Conservation (phyloP, 306 rosid species). For the Bauhinia variegata region DNA sequence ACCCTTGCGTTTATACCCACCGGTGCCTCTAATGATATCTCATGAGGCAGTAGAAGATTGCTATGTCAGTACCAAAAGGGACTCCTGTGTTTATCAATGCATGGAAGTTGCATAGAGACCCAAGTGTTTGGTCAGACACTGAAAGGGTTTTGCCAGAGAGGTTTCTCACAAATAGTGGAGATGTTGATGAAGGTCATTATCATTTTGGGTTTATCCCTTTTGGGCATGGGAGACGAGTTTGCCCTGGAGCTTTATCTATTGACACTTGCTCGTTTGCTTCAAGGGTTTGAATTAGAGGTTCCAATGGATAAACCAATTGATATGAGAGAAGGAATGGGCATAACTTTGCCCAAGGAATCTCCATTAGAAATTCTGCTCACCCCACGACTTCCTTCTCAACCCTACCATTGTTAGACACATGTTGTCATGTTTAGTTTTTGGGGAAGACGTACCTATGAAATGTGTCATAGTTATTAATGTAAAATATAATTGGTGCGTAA, state of each 20-base stretch:
- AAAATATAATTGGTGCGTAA: too few relatives aligned
- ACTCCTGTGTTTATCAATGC: constrained; percentile 37
- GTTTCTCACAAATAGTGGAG: constrained; percentile 27
- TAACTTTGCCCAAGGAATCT: constrained; percentile 30
- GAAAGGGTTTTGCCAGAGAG: constrained; percentile 34
- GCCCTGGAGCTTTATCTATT: constrained; percentile 34
- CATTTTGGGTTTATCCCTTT: constrained; percentile 44
- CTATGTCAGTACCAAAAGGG: constrained; percentile 26
- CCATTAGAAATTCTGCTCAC: constrained; percentile 25
- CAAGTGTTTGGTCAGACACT: constrained; percentile 31
- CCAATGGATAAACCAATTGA: constrained; percentile 10
- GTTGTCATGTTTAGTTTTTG: too few relatives aligned
- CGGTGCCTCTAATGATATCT: constrained; percentile 31
- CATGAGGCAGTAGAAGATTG: constrained; percentile 37
- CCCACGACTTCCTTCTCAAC: constrained; percentile 22
- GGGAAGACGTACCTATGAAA: too few relatives aligned
- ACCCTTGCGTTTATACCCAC: constrained; percentile 37
- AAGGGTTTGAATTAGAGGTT: constrained; percentile 36
- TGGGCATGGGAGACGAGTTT: constrained; percentile 35
- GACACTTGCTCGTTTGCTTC: constrained; percentile 37
- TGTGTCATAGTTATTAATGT: too few relatives aligned
- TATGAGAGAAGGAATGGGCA: constrained; percentile 33
- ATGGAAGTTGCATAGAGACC: constrained; percentile 43
- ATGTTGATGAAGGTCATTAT: constrained; percentile 17
- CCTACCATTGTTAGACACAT: not conserved